phyloP scores from a whole-genome alignment of 1,284 basidiomycete species.

The Polyporus tsugae region DNA sequence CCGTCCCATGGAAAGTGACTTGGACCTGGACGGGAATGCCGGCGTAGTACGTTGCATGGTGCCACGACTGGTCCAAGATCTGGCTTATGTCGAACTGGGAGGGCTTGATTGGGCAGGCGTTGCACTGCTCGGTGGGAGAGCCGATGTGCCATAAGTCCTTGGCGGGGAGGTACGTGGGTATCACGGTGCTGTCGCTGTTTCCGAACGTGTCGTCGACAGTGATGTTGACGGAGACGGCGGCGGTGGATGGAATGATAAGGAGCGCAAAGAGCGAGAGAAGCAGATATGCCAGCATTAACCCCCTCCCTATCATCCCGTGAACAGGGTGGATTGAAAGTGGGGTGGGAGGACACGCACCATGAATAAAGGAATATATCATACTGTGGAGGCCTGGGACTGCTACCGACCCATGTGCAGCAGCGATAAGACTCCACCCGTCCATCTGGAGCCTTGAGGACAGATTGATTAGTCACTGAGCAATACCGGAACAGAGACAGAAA shows the following conservation, averaged over 20 bases:
- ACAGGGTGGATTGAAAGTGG: neutral
- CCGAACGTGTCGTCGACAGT: constrained; percentile 52
- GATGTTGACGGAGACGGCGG: constrained; percentile 41
- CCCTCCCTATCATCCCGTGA: neutral
- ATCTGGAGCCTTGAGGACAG: neutral
- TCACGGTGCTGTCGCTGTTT: constrained; percentile 25
- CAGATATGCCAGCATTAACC: neutral
- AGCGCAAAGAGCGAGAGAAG: neutral
- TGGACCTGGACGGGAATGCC: neutral
- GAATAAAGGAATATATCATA: neutral
- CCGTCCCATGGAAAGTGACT: constrained; percentile 32
- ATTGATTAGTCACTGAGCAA: neutral
- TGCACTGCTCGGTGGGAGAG: constrained; percentile 41
- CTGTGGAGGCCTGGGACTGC: neutral
- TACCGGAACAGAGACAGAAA: neutral
- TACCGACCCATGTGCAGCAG: neutral
- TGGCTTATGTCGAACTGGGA: constrained; percentile 34
- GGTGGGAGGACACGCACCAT: neutral
- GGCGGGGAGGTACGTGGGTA: constrained; percentile 25
- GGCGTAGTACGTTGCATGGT: constrained; percentile 17
- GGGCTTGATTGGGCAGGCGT: constrained; percentile 34
- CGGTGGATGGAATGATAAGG: neutral
- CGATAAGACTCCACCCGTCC: neutral
- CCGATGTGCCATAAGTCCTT: constrained; percentile 40
- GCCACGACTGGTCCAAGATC: constrained; percentile 30